These are phyloP conservation scores for Triticum turgidum DNA, from an alignment of 176 grass and related monocot genomes.

Conservation along the genomic window DNA sequence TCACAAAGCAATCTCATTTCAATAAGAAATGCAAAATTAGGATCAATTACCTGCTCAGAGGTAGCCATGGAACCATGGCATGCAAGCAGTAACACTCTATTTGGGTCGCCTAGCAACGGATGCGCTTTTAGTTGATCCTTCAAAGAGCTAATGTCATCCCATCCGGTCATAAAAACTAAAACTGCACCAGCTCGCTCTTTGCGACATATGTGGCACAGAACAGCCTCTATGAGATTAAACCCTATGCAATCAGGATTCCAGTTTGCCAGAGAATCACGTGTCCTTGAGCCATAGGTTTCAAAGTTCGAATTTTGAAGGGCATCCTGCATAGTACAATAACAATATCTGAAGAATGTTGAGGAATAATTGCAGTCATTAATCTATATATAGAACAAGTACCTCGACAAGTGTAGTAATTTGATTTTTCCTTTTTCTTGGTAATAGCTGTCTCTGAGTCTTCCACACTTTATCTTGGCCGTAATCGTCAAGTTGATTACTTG, in stretches of 20 bases:
- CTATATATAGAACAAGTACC: conserved; percentile 45
- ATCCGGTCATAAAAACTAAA: conserved; percentile 97
- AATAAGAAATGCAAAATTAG: background rate
- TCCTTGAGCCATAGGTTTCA: conserved; percentile 71
- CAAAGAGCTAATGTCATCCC: conserved; percentile 97
- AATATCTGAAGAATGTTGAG: conserved; percentile 22
- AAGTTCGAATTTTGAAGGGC: conserved; percentile 77
- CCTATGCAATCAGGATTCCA: conserved; percentile 98
- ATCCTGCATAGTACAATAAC: conserved; percentile 60
- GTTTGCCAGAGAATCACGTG: conserved; percentile 78
- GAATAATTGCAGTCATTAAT: conserved; percentile 5
- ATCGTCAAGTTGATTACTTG: conserved; percentile 94
- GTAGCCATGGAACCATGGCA: conserved; percentile 99
- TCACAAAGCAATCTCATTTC: background rate
- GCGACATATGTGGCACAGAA: conserved; percentile 93
- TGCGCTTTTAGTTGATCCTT: conserved; percentile 93
- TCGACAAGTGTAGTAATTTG: conserved; percentile 89
- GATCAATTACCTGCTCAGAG: conserved; percentile 76
- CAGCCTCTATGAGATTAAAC: conserved; percentile 94
- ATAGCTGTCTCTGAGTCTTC: conserved; percentile 89
- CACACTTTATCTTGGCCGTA: conserved; percentile 99
- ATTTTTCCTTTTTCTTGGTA: conserved; percentile 94
- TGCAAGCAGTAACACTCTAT: conserved; percentile 83
- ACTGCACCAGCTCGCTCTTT: conserved; percentile 88
- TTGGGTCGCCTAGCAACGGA: conserved; percentile 85